phyloP scores from a whole-genome alignment of 73 alveolate genomes.

The Paramecium caudatum region DNA sequence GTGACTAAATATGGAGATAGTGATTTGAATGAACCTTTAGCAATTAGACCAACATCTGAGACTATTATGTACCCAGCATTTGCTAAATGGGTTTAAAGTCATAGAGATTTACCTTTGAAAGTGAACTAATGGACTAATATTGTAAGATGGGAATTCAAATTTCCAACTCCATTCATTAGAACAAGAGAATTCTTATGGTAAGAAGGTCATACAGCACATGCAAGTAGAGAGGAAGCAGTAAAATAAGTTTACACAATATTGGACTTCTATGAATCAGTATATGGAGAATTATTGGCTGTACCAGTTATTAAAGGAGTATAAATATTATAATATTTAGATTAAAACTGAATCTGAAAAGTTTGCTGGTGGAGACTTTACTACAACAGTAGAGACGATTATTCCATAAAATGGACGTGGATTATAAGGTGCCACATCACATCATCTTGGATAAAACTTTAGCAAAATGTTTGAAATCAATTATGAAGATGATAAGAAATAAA shows the following conservation, averaged over 20 bases:
- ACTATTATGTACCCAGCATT: constrained; percentile 99
- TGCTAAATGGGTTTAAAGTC: constrained; percentile 99
- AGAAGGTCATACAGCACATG: constrained; percentile 99
- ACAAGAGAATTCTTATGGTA: constrained; percentile 99
- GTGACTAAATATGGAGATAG: constrained; percentile 98
- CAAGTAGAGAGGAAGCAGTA: constrained; percentile 97
- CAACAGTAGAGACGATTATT: constrained; percentile 97
- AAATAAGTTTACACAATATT: constrained; percentile 91
- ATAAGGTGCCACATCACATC: constrained; percentile 99
- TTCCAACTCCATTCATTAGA: constrained; percentile 99
- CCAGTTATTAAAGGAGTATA: constrained; percentile 97
- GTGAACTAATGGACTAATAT: constrained; percentile 99
- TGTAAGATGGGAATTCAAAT: constrained; percentile 99
- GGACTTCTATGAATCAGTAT: constrained; percentile 94
- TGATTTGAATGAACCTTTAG: constrained; percentile 96
- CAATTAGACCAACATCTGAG: constrained; percentile 99
- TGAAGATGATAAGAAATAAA: constrained; percentile 94
- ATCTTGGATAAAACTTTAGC: constrained; percentile 99
- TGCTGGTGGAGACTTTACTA: constrained; percentile 98
- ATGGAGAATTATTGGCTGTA: constrained; percentile 97
- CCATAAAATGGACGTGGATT: constrained; percentile 99
- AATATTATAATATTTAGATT: not conserved
- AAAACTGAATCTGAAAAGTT: constrained; percentile 98
- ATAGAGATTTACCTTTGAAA: constrained; percentile 98
- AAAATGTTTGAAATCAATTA: constrained; percentile 98